Percentiles rank a stretch among this genome's conserved stretches.
These are phyloP conservation scores for Rutstroemia sp. DNA, from an alignment of 2,329 filamentous ascomycete genomes.

Conservation along the genomic window DNA sequence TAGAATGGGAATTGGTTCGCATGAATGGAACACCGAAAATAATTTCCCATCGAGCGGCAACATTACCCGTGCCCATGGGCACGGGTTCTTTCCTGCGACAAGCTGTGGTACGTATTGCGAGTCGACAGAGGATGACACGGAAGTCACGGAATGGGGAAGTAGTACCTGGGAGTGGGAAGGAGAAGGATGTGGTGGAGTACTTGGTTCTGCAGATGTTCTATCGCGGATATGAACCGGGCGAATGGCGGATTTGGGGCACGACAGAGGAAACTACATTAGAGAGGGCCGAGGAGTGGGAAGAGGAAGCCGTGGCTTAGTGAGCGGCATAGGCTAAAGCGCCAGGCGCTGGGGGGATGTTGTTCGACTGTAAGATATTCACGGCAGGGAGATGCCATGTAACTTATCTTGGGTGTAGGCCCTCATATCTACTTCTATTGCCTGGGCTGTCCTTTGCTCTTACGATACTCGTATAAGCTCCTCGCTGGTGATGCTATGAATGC, in stretches of 20 bases:
- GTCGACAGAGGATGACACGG: conserved; percentile 46
- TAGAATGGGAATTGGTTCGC: conserved; percentile 47
- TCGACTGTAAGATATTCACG: too few species aligned
- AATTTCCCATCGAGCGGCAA: conserved; percentile 45
- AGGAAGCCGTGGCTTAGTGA: background rate
- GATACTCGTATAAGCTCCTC: too few species aligned
- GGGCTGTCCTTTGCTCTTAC: too few species aligned
- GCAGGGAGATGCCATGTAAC: too few species aligned
- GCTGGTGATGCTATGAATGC: too few species aligned
- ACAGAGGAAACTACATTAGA: conserved; percentile 43
- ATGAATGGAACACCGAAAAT: conserved; percentile 35
- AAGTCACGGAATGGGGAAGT: conserved; percentile 24
- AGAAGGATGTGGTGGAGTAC: conserved; percentile 54
- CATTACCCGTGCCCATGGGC: conserved; percentile 36
- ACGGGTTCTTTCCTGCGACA: conserved; percentile 42
- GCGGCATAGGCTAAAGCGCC: background rate
- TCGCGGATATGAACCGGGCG: conserved; percentile 34
- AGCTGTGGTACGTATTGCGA: conserved; percentile 53
- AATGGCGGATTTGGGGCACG: conserved; percentile 62
- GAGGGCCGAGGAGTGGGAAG: conserved; percentile 14
- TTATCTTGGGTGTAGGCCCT: too few species aligned
- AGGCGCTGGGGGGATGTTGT: too few species aligned
- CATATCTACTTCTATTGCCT: too few species aligned
- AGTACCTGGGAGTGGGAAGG: conserved; percentile 41
- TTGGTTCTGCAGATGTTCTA: conserved; percentile 51